These are phyloP conservation scores for Nepenthes alata DNA, from an alignment of 179 eudicot genomes.

Conservation along the genomic window DNA sequence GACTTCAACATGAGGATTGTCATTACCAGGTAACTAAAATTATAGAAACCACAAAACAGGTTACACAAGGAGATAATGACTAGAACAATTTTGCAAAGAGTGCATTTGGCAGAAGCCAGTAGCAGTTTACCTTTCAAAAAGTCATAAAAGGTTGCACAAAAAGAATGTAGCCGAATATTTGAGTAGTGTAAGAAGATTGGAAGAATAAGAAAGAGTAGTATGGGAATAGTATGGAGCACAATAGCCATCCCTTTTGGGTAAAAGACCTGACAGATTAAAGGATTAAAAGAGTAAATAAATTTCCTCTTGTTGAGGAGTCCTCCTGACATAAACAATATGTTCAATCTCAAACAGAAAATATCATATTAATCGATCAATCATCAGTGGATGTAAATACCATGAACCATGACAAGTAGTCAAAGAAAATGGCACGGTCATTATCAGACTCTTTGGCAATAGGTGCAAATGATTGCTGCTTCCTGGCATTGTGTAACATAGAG, in stretches of 20 bases:
- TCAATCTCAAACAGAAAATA: not conserved
- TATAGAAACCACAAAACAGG: not conserved
- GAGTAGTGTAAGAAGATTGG: constrained; percentile 39
- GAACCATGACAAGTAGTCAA: constrained; percentile 73
- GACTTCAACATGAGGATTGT: not conserved
- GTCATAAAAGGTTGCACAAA: constrained; percentile 34
- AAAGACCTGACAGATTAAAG: constrained; percentile 36
- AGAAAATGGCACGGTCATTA: constrained; percentile 61
- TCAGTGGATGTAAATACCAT: constrained; percentile 36
- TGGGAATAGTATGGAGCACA: constrained; percentile 65
- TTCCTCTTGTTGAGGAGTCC: not conserved
- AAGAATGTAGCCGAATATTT: constrained; percentile 27
- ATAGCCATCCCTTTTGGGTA: constrained; percentile 60
- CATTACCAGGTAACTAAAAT: not conserved
- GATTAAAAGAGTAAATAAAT: not conserved
- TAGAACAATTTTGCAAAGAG: not conserved
- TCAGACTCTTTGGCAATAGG: constrained; percentile 25
- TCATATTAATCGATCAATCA: not conserved
- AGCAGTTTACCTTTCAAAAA: constrained; percentile 56
- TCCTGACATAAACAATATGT: not conserved
- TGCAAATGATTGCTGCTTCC: constrained; percentile 37
- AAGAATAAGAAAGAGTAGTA: constrained; percentile 43
- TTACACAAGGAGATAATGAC: not conserved
- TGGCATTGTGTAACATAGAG: constrained; percentile 44
- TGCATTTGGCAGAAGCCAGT: not conserved